Conservation (phyloP, 2,329 filamentous ascomycete species). For the Hymenotorrendiella dingleyae region DNA sequence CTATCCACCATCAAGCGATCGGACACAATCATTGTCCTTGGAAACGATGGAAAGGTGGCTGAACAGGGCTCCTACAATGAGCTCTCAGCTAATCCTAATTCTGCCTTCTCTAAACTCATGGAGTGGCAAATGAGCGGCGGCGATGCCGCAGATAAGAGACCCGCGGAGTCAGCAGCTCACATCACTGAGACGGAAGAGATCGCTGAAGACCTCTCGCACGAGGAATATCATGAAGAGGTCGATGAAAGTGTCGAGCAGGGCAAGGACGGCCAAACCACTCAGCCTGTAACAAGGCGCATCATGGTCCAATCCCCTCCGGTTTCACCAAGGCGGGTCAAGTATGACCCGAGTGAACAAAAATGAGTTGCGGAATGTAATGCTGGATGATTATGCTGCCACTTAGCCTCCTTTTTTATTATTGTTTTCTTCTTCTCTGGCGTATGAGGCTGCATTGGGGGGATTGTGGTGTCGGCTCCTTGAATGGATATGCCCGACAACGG, state of each 20-base stretch:
- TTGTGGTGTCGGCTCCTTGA: not conserved
- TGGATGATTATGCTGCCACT: not conserved
- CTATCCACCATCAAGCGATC: slow-evolving; percentile 94
- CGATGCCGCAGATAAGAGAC: slow-evolving; percentile 46
- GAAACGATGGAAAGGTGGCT: slow-evolving; percentile 78
- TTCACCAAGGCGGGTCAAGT: not conserved
- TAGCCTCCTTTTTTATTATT: not conserved
- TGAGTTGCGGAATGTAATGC: too few species aligned
- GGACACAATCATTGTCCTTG: slow-evolving; percentile 89
- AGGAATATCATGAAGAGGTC: slow-evolving; percentile 15
- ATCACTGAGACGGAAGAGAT: slow-evolving; percentile 27
- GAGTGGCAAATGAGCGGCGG: slow-evolving; percentile 96
- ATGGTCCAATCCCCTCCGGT: not conserved
- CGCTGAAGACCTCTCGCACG: slow-evolving; percentile 18
- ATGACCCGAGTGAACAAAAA: not conserved
- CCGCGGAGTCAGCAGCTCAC: slow-evolving; percentile 21
- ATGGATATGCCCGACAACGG: not conserved
- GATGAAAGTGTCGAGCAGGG: slow-evolving; percentile 14
- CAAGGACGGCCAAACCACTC: too few species aligned
- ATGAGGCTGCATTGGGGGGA: slow-evolving; percentile 7
- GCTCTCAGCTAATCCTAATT: slow-evolving; percentile 65
- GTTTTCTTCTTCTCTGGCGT: slow-evolving; percentile 2
- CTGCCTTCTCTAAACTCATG: slow-evolving; percentile 93
- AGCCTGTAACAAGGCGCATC: slow-evolving; percentile 8
- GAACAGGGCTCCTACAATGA: slow-evolving; percentile 81